A percentile compares a stretch with the other conserved stretches of the same genome.
Conservation (phyloP, 2,329 filamentous ascomycete species). For the Cladophialophora exuberans region DNA sequence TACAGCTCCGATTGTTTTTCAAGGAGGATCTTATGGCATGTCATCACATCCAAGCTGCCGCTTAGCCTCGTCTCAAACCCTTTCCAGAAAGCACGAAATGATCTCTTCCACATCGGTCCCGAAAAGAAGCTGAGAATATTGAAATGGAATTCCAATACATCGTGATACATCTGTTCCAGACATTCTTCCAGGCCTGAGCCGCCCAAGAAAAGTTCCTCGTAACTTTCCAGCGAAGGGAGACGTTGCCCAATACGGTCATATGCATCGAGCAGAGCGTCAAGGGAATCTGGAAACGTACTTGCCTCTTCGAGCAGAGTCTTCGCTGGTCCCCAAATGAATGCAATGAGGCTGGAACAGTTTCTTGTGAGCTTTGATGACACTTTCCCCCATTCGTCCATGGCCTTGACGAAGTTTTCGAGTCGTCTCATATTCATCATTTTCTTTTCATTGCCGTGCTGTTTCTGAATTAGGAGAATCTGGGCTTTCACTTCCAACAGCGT, state of each 20-base stretch:
- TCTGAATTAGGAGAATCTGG: background rate
- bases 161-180: background rate
- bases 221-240: background rate
- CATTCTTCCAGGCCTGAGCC: background rate
- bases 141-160: background rate
- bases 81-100: slow-evolving; percentile 35
- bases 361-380: background rate
- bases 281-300: background rate
- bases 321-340: background rate
- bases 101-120: background rate
- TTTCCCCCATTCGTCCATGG: background rate
- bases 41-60: slow-evolving; percentile 30
- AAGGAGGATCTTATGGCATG: slow-evolving; percentile 28
- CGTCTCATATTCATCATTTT: background rate
- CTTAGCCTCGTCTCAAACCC: slow-evolving; percentile 28
- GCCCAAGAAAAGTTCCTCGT: background rate
- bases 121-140: background rate
- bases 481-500: background rate
- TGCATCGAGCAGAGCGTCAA: background rate
- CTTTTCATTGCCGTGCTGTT: background rate
- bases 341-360: background rate
- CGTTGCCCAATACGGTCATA: background rate
- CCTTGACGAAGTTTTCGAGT: background rate
- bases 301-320: background rate
- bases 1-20: slow-evolving; percentile 29